Evolutionary conservation across 2,329 filamentous ascomycete genomes (phyloP), one percentile per base, ranked within the genome.

Genomic region (Xylaria sp.): DNA sequence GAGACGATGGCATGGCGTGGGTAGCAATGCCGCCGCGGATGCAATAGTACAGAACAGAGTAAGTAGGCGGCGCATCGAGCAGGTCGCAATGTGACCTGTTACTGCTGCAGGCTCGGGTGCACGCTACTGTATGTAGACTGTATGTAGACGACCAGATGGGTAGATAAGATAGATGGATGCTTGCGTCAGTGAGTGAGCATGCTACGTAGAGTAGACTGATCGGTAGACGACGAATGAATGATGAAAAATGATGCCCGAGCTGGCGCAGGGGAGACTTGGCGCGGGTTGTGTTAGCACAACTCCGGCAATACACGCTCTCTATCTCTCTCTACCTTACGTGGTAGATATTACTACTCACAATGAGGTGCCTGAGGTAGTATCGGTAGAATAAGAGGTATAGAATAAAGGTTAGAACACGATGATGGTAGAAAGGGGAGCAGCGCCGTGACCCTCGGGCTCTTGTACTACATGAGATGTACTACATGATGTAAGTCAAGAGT

Each of bases 1-100:
- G 58, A 50, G 25, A 61, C n/a, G 25, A 50, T 18, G 28, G 34
- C 48, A 20, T 44, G 20, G 13, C 51, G 44, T 46, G 61, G 61
- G 61, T 63, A 54, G 61, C 54, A 48, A 55, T 55, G 54, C 54
- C 55, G 51, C 61, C 51, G 51, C 23, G 20, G 60, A 63, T 63
- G 60, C 51, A 63, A 54, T n/a, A n/a, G 18, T 58, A 48, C n/a
- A 10, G 18, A n/a, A 48, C 44, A 46, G 15, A 46, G 18, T n/a
- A n/a, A 8, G 44, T 10, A 32, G 41, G 25, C 39, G 12, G 18
- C 32, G 56, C 12, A 15, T 46, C 39, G 39, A 58, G 15, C 18
- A 15, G 52, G 52, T 48, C 44, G 61, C 61, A 63, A 18, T 56
- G 39, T 55, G 61, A 63, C 61, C 56, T 63, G 50, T 63, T 56